Conservation (phyloP, 371 early-diverging fungal species). For the Syncephalastrum contaminatum region DNA sequence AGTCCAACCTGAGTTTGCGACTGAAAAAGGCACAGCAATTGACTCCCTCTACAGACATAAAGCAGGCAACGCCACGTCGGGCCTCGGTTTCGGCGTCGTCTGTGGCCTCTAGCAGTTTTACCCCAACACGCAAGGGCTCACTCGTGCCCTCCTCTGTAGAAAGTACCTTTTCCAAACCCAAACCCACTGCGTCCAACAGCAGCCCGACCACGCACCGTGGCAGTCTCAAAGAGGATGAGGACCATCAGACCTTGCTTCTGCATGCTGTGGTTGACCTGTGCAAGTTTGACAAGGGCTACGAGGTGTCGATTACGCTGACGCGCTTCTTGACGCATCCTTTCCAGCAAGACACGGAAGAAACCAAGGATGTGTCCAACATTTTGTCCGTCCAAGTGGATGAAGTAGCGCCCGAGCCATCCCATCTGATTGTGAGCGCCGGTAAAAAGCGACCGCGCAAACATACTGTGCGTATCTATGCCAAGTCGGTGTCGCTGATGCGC, state of each 20-base stretch:
- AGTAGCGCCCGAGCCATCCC: slow-evolving; percentile 24
- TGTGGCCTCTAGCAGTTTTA: too few species aligned
- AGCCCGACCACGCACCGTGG: slow-evolving; percentile 1
- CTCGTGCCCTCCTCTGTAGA: not conserved
- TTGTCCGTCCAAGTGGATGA: slow-evolving; percentile 19
- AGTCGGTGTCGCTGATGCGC: not conserved
- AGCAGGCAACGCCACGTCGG: too few species aligned
- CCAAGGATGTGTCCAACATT: slow-evolving; percentile 14
- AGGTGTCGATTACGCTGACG: slow-evolving; percentile 8
- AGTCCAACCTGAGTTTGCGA: slow-evolving; percentile 8
- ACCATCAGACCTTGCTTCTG: slow-evolving; percentile 23
- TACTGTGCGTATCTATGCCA: slow-evolving; percentile 8
- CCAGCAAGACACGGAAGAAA: slow-evolving; percentile 5
- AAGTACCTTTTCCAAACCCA: not conserved
- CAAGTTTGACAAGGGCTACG: slow-evolving; percentile 42
- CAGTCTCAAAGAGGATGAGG: slow-evolving; percentile 6
- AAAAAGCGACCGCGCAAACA: slow-evolving; percentile 14
- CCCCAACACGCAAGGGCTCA: too few species aligned
- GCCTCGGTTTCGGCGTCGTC: too few species aligned
- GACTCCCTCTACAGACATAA: too few species aligned
- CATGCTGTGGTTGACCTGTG: slow-evolving; percentile 39
- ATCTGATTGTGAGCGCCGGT: slow-evolving; percentile 13
- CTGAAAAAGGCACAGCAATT: too few species aligned
- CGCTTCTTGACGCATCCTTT: slow-evolving; percentile 2
- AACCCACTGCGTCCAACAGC: slow-evolving; percentile 7